phyloP scores from a whole-genome alignment of 352 stramenopile species.

The Pythium rishiriense region DNA sequence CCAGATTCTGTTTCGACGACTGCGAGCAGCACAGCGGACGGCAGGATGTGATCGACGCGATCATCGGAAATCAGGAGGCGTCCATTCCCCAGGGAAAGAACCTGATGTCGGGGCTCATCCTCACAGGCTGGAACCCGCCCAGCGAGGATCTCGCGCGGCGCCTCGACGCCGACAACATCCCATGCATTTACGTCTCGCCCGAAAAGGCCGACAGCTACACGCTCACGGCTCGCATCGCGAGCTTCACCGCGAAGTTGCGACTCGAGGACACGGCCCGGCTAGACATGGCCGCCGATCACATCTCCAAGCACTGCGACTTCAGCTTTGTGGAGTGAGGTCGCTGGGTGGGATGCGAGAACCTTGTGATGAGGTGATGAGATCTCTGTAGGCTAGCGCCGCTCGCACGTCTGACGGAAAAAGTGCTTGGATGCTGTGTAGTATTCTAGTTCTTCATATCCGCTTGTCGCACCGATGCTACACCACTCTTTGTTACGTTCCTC shows the following conservation, averaged over 20 bases:
- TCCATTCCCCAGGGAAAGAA: slow-evolving; percentile 68
- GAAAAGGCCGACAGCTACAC: slow-evolving; percentile 87
- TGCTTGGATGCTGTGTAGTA: slow-evolving; percentile 3
- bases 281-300: slow-evolving; percentile 77
- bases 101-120: slow-evolving; percentile 74
- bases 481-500: neutral
- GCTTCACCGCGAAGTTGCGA: slow-evolving; percentile 84
- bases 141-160: slow-evolving; percentile 61
- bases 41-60: slow-evolving; percentile 82
- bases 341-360: neutral
- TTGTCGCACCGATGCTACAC: neutral
- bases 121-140: slow-evolving; percentile 81
- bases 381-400: no score
- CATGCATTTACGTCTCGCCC: slow-evolving; percentile 86
- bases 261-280: slow-evolving; percentile 72
- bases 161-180: slow-evolving; percentile 82
- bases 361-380: no score
- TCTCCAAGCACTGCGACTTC: slow-evolving; percentile 84
- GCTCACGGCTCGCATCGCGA: slow-evolving; percentile 71
- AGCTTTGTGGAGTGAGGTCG: slow-evolving; percentile 53
- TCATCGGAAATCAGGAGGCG: slow-evolving; percentile 80
- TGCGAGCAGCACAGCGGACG: slow-evolving; percentile 70
- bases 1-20: neutral
- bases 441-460: slow-evolving; percentile 6
- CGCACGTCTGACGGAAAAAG: no score